Base-by-base conservation (phyloP, 768 basidiomycete genomes). In the Suillus ampliporus region DNA sequence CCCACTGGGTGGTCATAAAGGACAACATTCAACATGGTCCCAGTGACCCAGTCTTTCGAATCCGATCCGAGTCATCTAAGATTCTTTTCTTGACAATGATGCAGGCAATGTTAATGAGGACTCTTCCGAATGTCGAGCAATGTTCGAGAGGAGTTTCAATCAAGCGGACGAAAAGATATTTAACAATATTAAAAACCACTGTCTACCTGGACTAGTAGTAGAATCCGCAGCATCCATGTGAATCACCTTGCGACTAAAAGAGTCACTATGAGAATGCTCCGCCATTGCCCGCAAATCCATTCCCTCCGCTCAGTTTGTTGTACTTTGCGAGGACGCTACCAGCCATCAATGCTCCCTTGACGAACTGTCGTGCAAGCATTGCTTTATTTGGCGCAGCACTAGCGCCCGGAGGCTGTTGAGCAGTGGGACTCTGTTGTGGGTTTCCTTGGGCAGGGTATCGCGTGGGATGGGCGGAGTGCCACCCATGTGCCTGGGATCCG, bases 321-420 rank as follows among this genome's bases (percentile, higher is more conserved):
- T 37, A 53, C 7, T 26, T 54, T 6, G 53, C 53, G 9, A 54
- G 15, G 5, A 54, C 37, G 19, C 37, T 23, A 1, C 53, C 53
- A 17, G 53, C 53, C 15, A 38, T 54, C 35, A 54, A 54, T 15
- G 53, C 53, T 15, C 53, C 53, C 23, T 38, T 54, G 37, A 54
- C 53, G 5, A 54, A 54, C 17, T 54, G 37, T 23, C 37, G 37
- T 10, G 53, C 53, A 23, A 54, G 37, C 35, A 17, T 4, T 10
- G 37, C 37, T 38, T 54, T 54, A 5, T 38, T 26, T 26, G 17
- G 17, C 11, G 5, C 9, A 4, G 15, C 14, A 21, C 44, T 10
- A 21, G n/a, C 44, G 23, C 21, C 26, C 15, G 53, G 37, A 26
- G 35, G 37, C 5, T 54, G 53, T 26, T 54, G 53, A 53, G 26